A percentile compares a stretch with the other conserved stretches of the same genome.
These are phyloP conservation scores for Henckelia pumila DNA, from an alignment of 257 asterid genomes.

Conservation along the genomic window DNA sequence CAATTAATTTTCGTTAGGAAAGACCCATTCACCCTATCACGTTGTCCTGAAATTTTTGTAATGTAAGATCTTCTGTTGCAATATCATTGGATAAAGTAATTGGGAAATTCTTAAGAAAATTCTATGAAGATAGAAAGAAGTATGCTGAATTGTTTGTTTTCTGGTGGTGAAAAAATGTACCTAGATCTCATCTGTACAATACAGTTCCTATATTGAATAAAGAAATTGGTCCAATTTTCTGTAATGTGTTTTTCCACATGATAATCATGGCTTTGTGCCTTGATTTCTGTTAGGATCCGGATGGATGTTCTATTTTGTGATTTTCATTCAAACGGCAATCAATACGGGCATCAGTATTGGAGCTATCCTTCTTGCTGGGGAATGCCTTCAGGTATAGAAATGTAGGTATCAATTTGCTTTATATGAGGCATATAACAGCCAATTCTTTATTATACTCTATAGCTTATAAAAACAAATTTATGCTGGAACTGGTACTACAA, in stretches of 20 bases:
- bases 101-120: not conserved
- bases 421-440: not conserved
- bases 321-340: slow-evolving; percentile 85
- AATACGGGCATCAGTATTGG: slow-evolving; percentile 89
- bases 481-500: not conserved
- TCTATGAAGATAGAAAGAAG: not conserved
- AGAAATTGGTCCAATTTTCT: not conserved
- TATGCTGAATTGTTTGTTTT: no score
- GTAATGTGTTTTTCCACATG: slow-evolving; percentile 1
- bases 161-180: not conserved
- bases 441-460: not conserved
- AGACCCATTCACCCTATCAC: not conserved
- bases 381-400: slow-evolving; percentile 83
- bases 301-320: slow-evolving; percentile 88
- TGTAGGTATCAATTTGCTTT: not conserved
- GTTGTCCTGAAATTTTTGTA: not conserved
- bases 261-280: not conserved
- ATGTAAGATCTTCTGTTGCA: not conserved
- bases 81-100: not conserved
- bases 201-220: not conserved
- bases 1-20: not conserved
- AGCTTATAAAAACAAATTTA: no score
- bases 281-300: slow-evolving; percentile 60
- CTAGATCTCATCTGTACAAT: not conserved
- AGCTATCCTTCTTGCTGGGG: slow-evolving; percentile 77